Evolutionary conservation across 176 grass and related monocot species (phyloP).

Genomic region (Aechmea fasciata): DNA sequence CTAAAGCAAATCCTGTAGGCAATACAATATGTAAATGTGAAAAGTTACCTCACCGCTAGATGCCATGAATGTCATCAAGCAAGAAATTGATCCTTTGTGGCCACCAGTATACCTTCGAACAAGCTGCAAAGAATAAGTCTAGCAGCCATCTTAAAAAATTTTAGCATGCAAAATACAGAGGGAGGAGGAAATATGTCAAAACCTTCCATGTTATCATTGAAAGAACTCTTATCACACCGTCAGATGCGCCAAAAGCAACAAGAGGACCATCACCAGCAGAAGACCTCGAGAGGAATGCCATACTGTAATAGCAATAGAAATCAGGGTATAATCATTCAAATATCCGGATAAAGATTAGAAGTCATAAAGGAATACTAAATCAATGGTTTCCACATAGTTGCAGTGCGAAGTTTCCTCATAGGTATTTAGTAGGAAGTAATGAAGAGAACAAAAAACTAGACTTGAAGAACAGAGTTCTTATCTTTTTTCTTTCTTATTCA

Average conservation of each 20-base stretch:
- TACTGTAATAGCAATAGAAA: constrained; percentile 37
- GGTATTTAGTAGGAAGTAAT: too few relatives aligned
- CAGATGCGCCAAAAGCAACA: constrained; percentile 87
- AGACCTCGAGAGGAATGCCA: constrained; percentile 89
- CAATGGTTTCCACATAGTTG: background rate
- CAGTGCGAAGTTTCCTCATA: too few relatives aligned
- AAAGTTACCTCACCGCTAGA: constrained; percentile 73
- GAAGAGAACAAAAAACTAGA: too few relatives aligned
- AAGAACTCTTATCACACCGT: constrained; percentile 98
- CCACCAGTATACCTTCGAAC: constrained; percentile 97
- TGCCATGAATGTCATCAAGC: constrained; percentile 93
- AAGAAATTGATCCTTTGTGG: constrained; percentile 90
- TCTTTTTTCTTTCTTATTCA: too few relatives aligned
- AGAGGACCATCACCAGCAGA: constrained; percentile 86
- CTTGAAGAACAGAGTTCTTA: too few relatives aligned
- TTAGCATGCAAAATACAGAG: constrained; percentile 21
- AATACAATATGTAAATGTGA: constrained; percentile 3
- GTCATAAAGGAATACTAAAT: background rate
- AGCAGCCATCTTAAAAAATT: constrained; percentile 19
- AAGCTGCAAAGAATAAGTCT: constrained; percentile 44
- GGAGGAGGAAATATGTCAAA: constrained; percentile 17
- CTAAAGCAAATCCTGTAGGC: background rate
- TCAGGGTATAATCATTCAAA: background rate
- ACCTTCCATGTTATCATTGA: constrained; percentile 99
- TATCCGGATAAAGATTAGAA: background rate